Evolutionary conservation across 1,284 basidiomycete genomes (phyloP), one percentile per base, ranked within the genome.

Genomic region (Ceraceosorus guamensis): DNA sequence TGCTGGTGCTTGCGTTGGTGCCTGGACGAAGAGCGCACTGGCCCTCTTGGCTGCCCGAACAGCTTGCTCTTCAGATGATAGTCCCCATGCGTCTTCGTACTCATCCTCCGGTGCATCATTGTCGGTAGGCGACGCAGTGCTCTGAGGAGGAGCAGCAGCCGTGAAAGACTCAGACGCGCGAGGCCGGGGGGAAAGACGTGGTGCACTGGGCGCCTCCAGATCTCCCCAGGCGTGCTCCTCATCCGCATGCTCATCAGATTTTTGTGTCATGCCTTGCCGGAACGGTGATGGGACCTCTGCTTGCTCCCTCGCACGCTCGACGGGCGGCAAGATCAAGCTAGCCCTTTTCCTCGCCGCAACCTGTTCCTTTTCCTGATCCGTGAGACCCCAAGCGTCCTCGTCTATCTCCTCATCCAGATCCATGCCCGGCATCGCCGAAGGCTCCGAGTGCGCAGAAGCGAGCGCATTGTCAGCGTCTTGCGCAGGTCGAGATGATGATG

Each of bases 321-420:
- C 11, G 11, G 39, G 39, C 39, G 39, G 39, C 24, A 24, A 24
- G 24, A 24, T 24, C 24, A 24, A 2, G 24, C 24, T 24, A 24
- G 24, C 24, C 24, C 24, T 24, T 24, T 24, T 24, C 3, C 24
- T 24, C 24, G 24, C 24, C 24, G 24, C 24, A 24, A 24, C 24
- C 49, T 58, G 45, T 13, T 30, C 31, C 14, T 43, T 56, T 31
- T 66, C 61, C 18, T 63, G 63, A 11, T 67, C 67, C 11, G 53
- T 57, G 30, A 69, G 45, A n/a, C 54, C 65, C 67, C 67, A 69
- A 4, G 67, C 67, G 31, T 69, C 67, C 8, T 61, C 57, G 14
- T 53, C 59, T 14, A 57, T 32, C 31, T 34, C 51, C 33, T 44
- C 47, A 4, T 45, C 50, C 30, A 8, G 8, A 16, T 54, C 39